phyloP scores from a whole-genome alignment of 1,284 basidiomycete genomes.

The Fomitopsis pinicola region DNA sequence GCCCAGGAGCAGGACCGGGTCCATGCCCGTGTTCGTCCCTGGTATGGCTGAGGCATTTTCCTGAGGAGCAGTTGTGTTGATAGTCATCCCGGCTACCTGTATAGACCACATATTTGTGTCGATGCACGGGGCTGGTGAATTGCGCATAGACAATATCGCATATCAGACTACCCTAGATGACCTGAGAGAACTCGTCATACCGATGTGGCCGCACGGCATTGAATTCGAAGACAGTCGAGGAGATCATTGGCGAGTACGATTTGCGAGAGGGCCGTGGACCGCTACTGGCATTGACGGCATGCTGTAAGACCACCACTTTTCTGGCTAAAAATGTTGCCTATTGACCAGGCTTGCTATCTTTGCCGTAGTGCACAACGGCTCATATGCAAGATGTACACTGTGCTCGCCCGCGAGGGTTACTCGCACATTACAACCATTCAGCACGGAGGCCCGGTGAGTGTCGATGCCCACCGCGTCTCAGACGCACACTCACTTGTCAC shows the following conservation, averaged over 20 bases:
- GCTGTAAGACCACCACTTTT: slow-evolving; percentile 29
- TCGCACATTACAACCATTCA: slow-evolving; percentile 59
- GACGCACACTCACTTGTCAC: neutral
- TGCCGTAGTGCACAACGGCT: slow-evolving; percentile 36
- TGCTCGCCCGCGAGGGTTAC: slow-evolving; percentile 42
- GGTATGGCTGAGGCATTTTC: slow-evolving; percentile 15
- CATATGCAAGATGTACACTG: slow-evolving; percentile 36
- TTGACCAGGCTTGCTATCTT: neutral
- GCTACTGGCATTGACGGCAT: slow-evolving; percentile 35
- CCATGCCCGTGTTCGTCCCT: slow-evolving; percentile 19
- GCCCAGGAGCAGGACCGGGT: slow-evolving; percentile 17
- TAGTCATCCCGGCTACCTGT: neutral
- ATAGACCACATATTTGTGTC: slow-evolving; percentile 34
- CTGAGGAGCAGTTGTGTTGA: neutral
- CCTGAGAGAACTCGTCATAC: slow-evolving; percentile 36
- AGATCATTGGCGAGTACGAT: slow-evolving; percentile 37
- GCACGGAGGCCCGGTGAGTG: slow-evolving; percentile 47
- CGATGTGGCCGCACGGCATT: slow-evolving; percentile 45
- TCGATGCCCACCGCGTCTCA: neutral
- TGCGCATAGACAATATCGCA: slow-evolving; percentile 37
- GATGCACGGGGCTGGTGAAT: slow-evolving; percentile 31
- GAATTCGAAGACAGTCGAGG: slow-evolving; percentile 20
- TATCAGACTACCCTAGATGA: slow-evolving; percentile 33
- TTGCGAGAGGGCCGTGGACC: slow-evolving; percentile 43
- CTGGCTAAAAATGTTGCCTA: neutral